Conservation (phyloP, 2,329 filamentous ascomycete species). For the Diplodia intermedia region DNA sequence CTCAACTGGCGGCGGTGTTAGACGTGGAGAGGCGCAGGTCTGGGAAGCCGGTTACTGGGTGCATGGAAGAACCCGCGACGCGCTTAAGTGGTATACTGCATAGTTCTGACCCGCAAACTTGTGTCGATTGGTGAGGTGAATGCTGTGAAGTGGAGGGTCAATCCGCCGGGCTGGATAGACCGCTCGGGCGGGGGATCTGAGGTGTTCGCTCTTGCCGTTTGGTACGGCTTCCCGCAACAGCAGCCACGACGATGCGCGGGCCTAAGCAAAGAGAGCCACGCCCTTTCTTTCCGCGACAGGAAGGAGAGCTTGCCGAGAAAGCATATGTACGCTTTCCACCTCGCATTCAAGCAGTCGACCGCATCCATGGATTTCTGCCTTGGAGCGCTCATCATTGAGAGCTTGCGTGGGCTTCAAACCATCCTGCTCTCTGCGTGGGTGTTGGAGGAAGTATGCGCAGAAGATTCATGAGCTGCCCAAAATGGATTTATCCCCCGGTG, state of each 20-base stretch:
- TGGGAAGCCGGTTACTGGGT: slow-evolving; percentile 38
- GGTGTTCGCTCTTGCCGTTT: slow-evolving; percentile 22
- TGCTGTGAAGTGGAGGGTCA: slow-evolving; percentile 7
- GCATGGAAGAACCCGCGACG: slow-evolving; percentile 47
- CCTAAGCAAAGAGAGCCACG: not conserved
- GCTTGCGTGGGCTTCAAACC: not conserved
- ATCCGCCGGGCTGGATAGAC: slow-evolving; percentile 5
- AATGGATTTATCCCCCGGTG: not conserved
- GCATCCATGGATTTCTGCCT: not conserved
- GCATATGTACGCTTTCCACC: not conserved
- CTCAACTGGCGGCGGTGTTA: slow-evolving; percentile 35
- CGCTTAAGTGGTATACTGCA: slow-evolving; percentile 46
- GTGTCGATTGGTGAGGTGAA: slow-evolving; percentile 25
- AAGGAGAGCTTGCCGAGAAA: not conserved
- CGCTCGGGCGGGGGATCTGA: slow-evolving; percentile 14
- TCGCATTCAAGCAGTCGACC: not conserved
- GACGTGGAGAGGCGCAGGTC: not conserved
- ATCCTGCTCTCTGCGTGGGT: not conserved
- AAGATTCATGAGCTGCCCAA: not conserved
- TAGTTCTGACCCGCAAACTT: slow-evolving; percentile 36
- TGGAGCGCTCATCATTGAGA: not conserved
- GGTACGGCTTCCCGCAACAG: not conserved
- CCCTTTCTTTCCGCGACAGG: not conserved
- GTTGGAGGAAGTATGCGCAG: not conserved
- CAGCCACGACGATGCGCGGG: slow-evolving; percentile 3